Evolutionary conservation across 176 grass and related monocot species (phyloP).

Genomic region (Alopecurus myosuroides): DNA sequence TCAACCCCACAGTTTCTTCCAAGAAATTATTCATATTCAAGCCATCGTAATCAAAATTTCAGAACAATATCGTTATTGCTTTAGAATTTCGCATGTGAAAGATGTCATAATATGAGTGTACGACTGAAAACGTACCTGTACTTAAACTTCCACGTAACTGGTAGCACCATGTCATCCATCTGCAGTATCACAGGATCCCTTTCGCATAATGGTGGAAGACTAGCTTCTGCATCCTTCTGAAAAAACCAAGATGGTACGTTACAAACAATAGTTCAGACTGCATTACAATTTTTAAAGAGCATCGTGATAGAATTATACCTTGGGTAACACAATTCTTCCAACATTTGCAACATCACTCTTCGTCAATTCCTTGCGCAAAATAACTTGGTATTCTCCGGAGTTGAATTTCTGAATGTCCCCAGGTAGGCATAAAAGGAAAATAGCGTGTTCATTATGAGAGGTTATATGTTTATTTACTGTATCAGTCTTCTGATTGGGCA

Average conservation of each 20-base stretch:
- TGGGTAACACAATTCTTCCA: slow-evolving; percentile 87
- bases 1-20: slow-evolving; percentile 10
- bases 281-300: not conserved
- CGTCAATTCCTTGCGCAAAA: slow-evolving; percentile 82
- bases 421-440: not conserved
- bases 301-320: slow-evolving; percentile 41
- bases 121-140: slow-evolving; percentile 48
- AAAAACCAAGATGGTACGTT: not conserved
- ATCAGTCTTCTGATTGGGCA: not conserved
- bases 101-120: not conserved
- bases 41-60: not conserved
- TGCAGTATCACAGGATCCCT: slow-evolving; percentile 65
- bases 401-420: slow-evolving; percentile 36
- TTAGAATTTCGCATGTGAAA: not conserved
- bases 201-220: slow-evolving; percentile 69
- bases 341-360: slow-evolving; percentile 86
- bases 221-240: slow-evolving; percentile 87
- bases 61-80: not conserved
- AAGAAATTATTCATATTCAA: slow-evolving; percentile 1
- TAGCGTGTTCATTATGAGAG: slow-evolving; percentile 18
- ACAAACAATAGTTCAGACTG: slow-evolving; percentile 11
- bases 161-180: slow-evolving; percentile 77
- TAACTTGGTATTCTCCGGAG: slow-evolving; percentile 50
- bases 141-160: slow-evolving; percentile 83
- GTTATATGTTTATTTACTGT: not conserved